Conservation (phyloP, 129 eudicot species). For the Kitagawia praeruptora region DNA sequence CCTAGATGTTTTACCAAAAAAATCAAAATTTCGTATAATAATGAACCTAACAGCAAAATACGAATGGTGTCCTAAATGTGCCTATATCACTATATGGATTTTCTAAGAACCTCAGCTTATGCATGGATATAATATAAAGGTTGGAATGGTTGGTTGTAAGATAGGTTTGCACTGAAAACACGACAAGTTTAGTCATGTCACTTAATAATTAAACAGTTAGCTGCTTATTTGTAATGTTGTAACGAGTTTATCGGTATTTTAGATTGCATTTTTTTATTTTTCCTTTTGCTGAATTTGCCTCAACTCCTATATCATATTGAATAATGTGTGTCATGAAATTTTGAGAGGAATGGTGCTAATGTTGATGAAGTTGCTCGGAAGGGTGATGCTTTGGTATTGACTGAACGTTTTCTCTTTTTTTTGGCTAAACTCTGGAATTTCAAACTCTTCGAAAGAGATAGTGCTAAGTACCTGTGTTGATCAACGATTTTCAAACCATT, state of each 20-base stretch:
- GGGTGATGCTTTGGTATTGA: slow-evolving; percentile 73
- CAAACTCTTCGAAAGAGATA: background rate
- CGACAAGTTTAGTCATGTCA: background rate
- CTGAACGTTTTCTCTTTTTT: slow-evolving; percentile 27
- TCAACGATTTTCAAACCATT: background rate
- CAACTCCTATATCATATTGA: too few relatives aligned
- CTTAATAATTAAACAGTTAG: background rate
- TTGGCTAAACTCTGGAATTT: background rate
- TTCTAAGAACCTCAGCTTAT: background rate
- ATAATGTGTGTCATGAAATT: slow-evolving; percentile 41
- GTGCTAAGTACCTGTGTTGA: background rate
- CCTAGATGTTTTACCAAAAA: too few relatives aligned
- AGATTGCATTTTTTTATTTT: too few relatives aligned
- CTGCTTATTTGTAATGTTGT: background rate
- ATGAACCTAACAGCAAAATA: background rate
- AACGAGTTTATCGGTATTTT: background rate
- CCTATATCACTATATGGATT: background rate
- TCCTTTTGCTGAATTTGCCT: background rate
- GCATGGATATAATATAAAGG: background rate
- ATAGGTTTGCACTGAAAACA: background rate
- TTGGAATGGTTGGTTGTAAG: background rate
- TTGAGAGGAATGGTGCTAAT: slow-evolving; percentile 61
- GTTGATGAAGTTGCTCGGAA: slow-evolving; percentile 68
- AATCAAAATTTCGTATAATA: background rate
- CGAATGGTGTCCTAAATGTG: background rate